Evolutionary conservation across 768 basidiomycete genomes (phyloP).

Genomic region (Xerocomus brunneocitrinus): DNA sequence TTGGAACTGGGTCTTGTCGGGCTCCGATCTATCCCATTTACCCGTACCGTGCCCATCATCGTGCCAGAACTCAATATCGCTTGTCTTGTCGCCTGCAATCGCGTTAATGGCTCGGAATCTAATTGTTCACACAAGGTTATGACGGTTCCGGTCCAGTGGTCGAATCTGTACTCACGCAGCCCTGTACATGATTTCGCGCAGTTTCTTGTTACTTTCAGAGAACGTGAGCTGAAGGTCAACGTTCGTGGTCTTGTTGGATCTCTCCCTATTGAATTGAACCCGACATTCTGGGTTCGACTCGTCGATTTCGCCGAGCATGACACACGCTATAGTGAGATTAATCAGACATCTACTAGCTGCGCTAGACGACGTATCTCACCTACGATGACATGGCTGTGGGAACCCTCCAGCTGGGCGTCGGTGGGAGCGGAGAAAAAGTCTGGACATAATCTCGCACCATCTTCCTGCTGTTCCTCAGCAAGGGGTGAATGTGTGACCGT

Average conservation of each 20-base stretch:
- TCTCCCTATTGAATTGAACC: neutral
- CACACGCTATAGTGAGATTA: neutral
- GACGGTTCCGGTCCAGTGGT: too few species aligned
- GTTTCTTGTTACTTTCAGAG: conserved; percentile 4
- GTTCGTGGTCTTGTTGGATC: conserved; percentile 7
- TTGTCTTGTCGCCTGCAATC: neutral
- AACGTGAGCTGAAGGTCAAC: conserved; percentile 7
- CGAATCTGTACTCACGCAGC: conserved; percentile 3
- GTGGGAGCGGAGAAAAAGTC: conserved; percentile 15
- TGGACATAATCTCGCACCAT: conserved; percentile 14
- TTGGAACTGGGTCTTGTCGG: neutral
- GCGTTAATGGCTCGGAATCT: conserved; percentile 1
- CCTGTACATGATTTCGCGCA: conserved; percentile 7
- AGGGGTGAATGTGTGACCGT: conserved; percentile 9
- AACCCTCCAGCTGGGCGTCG: conserved; percentile 8
- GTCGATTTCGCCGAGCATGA: conserved; percentile 6
- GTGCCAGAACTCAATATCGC: conserved; percentile 7
- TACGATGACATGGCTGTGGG: conserved; percentile 2
- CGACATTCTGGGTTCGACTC: neutral
- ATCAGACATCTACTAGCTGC: too few species aligned
- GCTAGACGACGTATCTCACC: neutral
- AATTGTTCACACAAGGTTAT: neutral
- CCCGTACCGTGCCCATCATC: neutral
- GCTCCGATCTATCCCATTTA: neutral
- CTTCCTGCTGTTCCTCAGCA: conserved; percentile 6